Percentiles rank a stretch among this genome's conserved stretches.
Evolutionary conservation across 805 yeast genomes (phyloP).

Genomic region (Wickerhamiella vanderwaltii): DNA sequence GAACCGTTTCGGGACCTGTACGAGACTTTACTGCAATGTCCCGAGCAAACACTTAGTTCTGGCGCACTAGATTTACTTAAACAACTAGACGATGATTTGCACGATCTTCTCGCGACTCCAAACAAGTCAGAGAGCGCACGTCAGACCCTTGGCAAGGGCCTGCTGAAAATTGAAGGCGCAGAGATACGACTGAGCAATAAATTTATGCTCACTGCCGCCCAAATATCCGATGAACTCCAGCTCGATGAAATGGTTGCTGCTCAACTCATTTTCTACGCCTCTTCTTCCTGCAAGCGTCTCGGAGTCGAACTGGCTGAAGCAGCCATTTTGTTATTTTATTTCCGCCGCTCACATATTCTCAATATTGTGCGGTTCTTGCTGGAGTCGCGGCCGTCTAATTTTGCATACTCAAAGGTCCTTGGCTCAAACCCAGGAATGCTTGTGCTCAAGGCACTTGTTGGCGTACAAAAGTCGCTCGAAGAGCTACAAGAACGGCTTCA

Average conservation of each 20-base stretch:
- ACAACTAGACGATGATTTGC: slow-evolving; percentile 27
- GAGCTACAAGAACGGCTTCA: slow-evolving; percentile 40
- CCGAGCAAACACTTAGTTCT: slow-evolving; percentile 7
- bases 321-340: slow-evolving; percentile 56
- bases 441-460: slow-evolving; percentile 43
- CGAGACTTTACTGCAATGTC: slow-evolving; percentile 17
- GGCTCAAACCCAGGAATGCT: slow-evolving; percentile 29
- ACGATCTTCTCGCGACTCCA: slow-evolving; percentile 28
- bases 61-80: slow-evolving; percentile 8
- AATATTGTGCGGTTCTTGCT: slow-evolving; percentile 28
- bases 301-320: slow-evolving; percentile 26
- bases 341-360: slow-evolving; percentile 60
- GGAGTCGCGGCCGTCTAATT: slow-evolving; percentile 11
- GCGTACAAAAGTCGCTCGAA: slow-evolving; percentile 44
- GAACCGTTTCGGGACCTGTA: slow-evolving; percentile 24
- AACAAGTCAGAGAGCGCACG: slow-evolving; percentile 28
- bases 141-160: slow-evolving; percentile 28
- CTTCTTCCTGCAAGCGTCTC: slow-evolving; percentile 30
- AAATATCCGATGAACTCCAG: slow-evolving; percentile 50
- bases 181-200: slow-evolving; percentile 51
- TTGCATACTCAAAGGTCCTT: not conserved
- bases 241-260: slow-evolving; percentile 71
- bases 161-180: slow-evolving; percentile 38
- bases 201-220: slow-evolving; percentile 48
- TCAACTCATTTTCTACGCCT: slow-evolving; percentile 46